These are phyloP conservation scores for Calonectria multiphialidica DNA, from an alignment of 2,329 filamentous ascomycete genomes.

Conservation along the genomic window DNA sequence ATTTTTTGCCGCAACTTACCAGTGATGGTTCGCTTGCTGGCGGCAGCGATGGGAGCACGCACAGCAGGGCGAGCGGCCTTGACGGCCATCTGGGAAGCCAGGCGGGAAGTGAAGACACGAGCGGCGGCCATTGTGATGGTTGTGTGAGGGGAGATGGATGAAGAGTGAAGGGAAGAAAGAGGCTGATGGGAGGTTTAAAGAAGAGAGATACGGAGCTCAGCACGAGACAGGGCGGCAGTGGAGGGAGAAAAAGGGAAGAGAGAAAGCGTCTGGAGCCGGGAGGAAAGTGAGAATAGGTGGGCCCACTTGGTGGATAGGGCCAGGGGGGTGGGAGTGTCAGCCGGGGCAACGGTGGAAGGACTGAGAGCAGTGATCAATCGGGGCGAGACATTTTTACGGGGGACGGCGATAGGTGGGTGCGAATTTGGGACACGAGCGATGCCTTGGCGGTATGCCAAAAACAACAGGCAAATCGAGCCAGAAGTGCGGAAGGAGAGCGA, in stretches of 20 bases:
- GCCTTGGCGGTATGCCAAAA: conserved; percentile 19
- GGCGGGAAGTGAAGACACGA: conserved; percentile 82
- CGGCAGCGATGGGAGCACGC: conserved; percentile 72
- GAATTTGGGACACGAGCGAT: conserved; percentile 28
- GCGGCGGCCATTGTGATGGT: conserved; percentile 83
- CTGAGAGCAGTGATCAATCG: conserved; percentile 42
- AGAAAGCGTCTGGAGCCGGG: conserved; percentile 52
- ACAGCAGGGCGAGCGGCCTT: conserved; percentile 84
- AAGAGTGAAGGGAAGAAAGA: conserved; percentile 42
- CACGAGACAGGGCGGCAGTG: conserved; percentile 50
- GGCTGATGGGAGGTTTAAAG: conserved; percentile 49
- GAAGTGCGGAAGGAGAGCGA: conserved; percentile 25
- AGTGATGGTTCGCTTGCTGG: conserved; percentile 82
- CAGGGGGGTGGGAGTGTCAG: conserved; percentile 50
- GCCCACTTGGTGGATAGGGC: conserved; percentile 48
- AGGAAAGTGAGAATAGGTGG: conserved; percentile 51
- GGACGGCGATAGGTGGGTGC: conserved; percentile 32
- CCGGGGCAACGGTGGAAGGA: conserved; percentile 49
- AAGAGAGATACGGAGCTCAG: conserved; percentile 50
- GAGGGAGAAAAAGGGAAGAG: conserved; percentile 57
- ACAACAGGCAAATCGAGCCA: conserved; percentile 16
- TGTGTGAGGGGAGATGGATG: conserved; percentile 53
- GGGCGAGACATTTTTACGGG: conserved; percentile 48
- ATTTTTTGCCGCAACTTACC: conserved; percentile 67
- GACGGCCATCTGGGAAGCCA: conserved; percentile 81